Evolutionary conservation across 1,284 basidiomycete species (phyloP).

Genomic region (Ceratorhiza oryzae-sativae): DNA sequence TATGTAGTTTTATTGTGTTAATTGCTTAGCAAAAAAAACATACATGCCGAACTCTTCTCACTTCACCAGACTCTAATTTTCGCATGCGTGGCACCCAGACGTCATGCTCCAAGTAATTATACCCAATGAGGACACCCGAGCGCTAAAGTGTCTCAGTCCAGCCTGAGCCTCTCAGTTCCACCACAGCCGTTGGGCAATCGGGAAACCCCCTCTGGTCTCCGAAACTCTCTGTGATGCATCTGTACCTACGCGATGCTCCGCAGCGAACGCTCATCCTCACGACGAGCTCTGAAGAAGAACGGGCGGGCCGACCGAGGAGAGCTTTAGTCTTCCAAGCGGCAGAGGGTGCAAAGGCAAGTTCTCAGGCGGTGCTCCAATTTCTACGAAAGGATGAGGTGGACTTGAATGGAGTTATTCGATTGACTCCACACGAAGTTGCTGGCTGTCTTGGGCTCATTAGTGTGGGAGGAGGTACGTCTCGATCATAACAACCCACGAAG

Average conservation of each 20-base stretch:
- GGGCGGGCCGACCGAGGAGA: conserved; percentile 61
- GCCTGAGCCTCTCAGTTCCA: conserved; percentile 16
- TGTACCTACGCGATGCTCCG: conserved; percentile 70
- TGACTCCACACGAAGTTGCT: conserved; percentile 72
- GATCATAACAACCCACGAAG: too few relatives aligned
- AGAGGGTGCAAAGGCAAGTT: conserved; percentile 55
- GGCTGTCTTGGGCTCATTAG: conserved; percentile 76
- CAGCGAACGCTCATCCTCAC: conserved; percentile 70
- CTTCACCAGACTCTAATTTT: conserved; percentile 1
- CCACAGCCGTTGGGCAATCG: neutral
- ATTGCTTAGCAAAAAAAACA: neutral
- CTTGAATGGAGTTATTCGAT: conserved; percentile 63
- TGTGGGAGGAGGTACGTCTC: conserved; percentile 52
- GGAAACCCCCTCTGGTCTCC: neutral
- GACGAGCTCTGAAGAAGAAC: conserved; percentile 70
- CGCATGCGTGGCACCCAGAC: neutral
- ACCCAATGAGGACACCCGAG: neutral
- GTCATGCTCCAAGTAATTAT: neutral
- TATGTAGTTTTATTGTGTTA: conserved; percentile 11
- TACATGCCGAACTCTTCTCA: neutral
- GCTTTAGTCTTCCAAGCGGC: conserved; percentile 75
- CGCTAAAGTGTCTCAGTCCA: conserved; percentile 12
- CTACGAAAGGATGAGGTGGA: conserved; percentile 75
- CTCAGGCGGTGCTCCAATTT: conserved; percentile 83
- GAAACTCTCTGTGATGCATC: conserved; percentile 58